Conservation (phyloP, 176 grass and related monocot species). For the Zea mays region Zm-B73-REFERENCE-NAM-5.0 NC_050099.1:207347001-207347500, state of each 20-base stretch:
- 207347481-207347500: too few relatives aligned
- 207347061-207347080: slow-evolving; percentile 82
- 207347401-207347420: too few relatives aligned
- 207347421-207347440: too few relatives aligned
- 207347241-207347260: slow-evolving; percentile 9
- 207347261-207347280: slow-evolving; percentile 16
- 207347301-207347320: not conserved
- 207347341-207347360: not conserved
- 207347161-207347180: slow-evolving; percentile 86
- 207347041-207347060: slow-evolving; percentile 11
- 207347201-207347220: slow-evolving; percentile 20
- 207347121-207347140: slow-evolving; percentile 51
- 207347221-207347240: slow-evolving; percentile 16
- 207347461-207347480: too few relatives aligned
- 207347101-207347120: slow-evolving; percentile 72
- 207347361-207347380: slow-evolving; percentile 2
- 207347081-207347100: slow-evolving; percentile 89
- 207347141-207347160: slow-evolving; percentile 91
- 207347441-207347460: too few relatives aligned
- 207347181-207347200: slow-evolving; percentile 69
- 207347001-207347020: slow-evolving; percentile 21
- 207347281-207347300: slow-evolving; percentile 13
- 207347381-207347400: slow-evolving; percentile 4
- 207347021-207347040: slow-evolving; percentile 7
- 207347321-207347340: not conserved